Conservation (phyloP, 177 flowering plant species). For the Telopea speciosissima region DNA sequence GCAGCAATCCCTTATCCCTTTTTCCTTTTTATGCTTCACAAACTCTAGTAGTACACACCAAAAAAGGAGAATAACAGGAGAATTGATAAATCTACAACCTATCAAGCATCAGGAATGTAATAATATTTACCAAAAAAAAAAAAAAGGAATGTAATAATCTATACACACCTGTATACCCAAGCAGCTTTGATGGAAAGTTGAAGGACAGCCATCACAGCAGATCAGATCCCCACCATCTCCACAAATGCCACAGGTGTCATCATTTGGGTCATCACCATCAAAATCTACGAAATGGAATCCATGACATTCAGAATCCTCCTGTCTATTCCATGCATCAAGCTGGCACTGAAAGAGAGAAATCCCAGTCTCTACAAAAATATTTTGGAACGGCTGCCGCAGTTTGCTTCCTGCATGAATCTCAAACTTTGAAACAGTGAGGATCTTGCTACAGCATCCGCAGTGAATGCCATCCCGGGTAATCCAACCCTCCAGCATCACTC, state of each 20-base stretch:
- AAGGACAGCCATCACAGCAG: slow-evolving; percentile 98
- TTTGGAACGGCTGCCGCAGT: slow-evolving; percentile 75
- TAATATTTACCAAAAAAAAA: too few species aligned
- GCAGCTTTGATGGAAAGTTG: slow-evolving; percentile 91
- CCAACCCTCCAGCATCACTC: slow-evolving; percentile 77
- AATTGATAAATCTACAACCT: not conserved
- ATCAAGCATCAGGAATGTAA: not conserved
- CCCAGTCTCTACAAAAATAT: slow-evolving; percentile 69
- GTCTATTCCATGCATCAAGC: slow-evolving; percentile 81
- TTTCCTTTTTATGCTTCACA: not conserved
- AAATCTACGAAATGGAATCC: slow-evolving; percentile 49
- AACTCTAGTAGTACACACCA: not conserved
- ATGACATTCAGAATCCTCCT: slow-evolving; percentile 38
- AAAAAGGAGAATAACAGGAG: not conserved
- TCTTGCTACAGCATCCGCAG: slow-evolving; percentile 94
- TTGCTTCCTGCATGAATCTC: slow-evolving; percentile 98
- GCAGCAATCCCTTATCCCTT: not conserved
- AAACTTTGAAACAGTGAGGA: slow-evolving; percentile 71
- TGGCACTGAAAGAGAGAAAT: slow-evolving; percentile 75
- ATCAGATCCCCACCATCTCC: slow-evolving; percentile 98
- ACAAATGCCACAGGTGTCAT: slow-evolving; percentile 95
- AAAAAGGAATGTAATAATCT: not conserved
- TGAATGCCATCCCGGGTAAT: slow-evolving; percentile 88
- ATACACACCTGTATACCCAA: slow-evolving; percentile 54
- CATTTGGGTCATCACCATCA: slow-evolving; percentile 86